These are phyloP conservation scores for Smittium culicis DNA, from an alignment of 371 early-diverging fungal species.

Conservation along the genomic window DNA sequence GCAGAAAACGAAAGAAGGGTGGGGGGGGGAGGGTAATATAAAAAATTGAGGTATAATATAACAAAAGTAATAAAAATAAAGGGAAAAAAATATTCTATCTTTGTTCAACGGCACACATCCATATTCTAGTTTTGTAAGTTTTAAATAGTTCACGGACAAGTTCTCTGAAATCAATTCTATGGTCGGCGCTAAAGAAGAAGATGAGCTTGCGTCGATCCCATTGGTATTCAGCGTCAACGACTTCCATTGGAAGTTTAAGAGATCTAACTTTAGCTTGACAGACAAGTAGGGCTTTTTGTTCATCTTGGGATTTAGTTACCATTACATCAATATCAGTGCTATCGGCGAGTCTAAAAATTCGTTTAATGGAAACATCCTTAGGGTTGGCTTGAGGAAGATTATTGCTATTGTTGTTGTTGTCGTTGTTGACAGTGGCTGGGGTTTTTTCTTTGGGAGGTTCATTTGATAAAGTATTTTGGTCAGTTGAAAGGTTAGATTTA, in stretches of 20 bases:
- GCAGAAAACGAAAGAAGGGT: too few relatives aligned
- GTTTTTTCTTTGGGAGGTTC: not conserved
- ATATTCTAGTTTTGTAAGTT: slow-evolving; percentile 97
- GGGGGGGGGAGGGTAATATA: too few relatives aligned
- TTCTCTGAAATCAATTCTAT: slow-evolving; percentile 96
- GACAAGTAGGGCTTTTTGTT: slow-evolving; percentile 66
- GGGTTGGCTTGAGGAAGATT: slow-evolving; percentile 6
- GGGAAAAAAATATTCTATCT: too few relatives aligned
- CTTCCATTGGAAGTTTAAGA: slow-evolving; percentile 78
- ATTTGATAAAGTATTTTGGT: not conserved
- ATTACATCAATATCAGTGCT: slow-evolving; percentile 55
- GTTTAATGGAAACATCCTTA: slow-evolving; percentile 70
- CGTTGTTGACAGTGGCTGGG: too few relatives aligned
- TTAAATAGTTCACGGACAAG: slow-evolving; percentile 96
- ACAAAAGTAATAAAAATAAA: too few relatives aligned
- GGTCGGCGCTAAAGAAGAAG: slow-evolving; percentile 87
- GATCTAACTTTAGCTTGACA: slow-evolving; percentile 79
- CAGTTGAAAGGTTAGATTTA: slow-evolving; percentile 3
- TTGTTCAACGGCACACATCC: slow-evolving; percentile 41
- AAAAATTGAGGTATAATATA: too few relatives aligned
- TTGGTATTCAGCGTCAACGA: slow-evolving; percentile 94
- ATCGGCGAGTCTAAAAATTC: slow-evolving; percentile 71
- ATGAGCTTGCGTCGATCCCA: slow-evolving; percentile 95
- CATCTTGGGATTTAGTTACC: slow-evolving; percentile 64
- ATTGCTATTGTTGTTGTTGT: not conserved